phyloP scores from a whole-genome alignment of 306 rosid genomes.

The Citrullus colocynthis region DNA sequence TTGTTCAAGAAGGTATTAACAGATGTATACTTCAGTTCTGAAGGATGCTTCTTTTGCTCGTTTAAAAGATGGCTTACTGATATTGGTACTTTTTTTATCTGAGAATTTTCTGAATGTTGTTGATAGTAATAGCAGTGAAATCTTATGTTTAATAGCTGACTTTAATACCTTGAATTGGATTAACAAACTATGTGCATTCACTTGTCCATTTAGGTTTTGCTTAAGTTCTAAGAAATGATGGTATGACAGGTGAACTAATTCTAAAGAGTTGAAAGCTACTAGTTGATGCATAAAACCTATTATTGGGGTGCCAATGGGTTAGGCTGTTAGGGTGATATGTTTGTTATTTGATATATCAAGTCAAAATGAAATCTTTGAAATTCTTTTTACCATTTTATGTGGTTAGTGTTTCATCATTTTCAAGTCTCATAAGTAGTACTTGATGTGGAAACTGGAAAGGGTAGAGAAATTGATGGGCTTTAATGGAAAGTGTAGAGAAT shows the following conservation, averaged over 20 bases:
- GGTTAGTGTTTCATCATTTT: neutral
- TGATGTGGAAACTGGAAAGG: neutral
- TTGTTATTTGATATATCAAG: neutral
- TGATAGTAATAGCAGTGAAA: neutral
- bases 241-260: neutral
- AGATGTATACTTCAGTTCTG: neutral
- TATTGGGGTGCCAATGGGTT: neutral
- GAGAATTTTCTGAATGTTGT: neutral
- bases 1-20: conserved; percentile 84
- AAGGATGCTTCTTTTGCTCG: neutral
- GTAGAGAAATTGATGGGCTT: neutral
- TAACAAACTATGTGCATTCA: neutral
- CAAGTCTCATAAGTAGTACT: neutral
- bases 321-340: neutral
- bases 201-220: neutral
- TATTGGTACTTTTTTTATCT: neutral
- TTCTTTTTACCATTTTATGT: neutral
- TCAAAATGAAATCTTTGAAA: neutral
- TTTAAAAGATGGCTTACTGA: neutral
- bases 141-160: neutral
- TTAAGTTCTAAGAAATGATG: neutral
- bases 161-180: neutral
- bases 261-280: neutral
- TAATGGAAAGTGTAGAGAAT: neutral
- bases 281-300: neutral